Evolutionary conservation across 2,329 filamentous ascomycete species (phyloP), one percentile per base, ranked within the genome.

Genomic region (Aureobasidium lini): DNA sequence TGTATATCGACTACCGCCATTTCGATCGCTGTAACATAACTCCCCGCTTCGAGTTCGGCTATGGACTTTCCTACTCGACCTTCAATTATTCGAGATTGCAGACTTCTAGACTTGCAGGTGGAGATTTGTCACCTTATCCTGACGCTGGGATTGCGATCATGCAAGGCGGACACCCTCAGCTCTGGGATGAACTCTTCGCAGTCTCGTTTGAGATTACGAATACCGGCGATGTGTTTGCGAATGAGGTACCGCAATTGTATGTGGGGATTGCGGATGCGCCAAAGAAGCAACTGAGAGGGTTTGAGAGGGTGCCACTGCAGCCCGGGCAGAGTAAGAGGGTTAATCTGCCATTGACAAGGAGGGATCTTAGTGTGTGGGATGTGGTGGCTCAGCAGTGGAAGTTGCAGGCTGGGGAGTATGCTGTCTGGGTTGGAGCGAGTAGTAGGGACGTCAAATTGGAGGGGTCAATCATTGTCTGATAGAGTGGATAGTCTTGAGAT

Each of bases 281-380:
- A 3, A 60, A 67, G 71, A 54, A 65, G 61, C 82, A 85, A 67
- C 75, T 88, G 5, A 76, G 85, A 16, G 84, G 85, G 5, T 88
- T 87, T 65, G 77, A 79, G 61, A 87, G 87, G 71, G 73, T 84
- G 6, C 68, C 68, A 15, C 67, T 88, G 16, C 72, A 71, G 4
- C 68, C 77, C 0, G 80, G 79, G 1, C 76, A 78, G 57, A 77
- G 71, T 2, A 70, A 75, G 37, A 78, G 71, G 1, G 77, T 83
- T 2, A 74, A 69, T 0, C 81, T 88, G 64, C 71, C 75, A 13
- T 67, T 89, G 34, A 79, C 77, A 37, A 76, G 82, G 42, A 79
- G 82, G 53, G 86, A 88, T 68, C 62, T 89, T 40, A 85, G 83
- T 65, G 80, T 85, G 60, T 88, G 85, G 85, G 81, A 87, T 68